Base-by-base conservation (phyloP, 176 grass and related monocot species). In the Eleusine indica region DNA sequence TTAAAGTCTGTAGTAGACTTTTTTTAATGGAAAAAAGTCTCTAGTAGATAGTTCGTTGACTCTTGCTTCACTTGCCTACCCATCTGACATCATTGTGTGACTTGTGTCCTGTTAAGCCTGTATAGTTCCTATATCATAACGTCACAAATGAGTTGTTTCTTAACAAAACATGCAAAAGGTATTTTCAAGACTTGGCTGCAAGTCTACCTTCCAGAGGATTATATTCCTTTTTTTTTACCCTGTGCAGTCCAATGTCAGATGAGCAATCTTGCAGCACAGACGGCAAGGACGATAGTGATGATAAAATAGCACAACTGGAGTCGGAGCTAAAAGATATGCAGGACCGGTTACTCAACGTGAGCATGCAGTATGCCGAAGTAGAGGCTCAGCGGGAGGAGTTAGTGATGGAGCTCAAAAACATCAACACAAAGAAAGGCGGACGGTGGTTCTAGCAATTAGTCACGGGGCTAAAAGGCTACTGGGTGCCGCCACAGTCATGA, bases 361-460 rank as follows among this genome's bases (percentile, higher is more conserved):
- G 92, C 60, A 66, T 97, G 80, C 92, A 91, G 79, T 94, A 97
- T 85, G 92, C 94, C 9, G 87, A 97, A 86, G 94, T 97, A 51
- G 92, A 92, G 70, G 88, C 78, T n/a, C 86, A 97, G 54, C 83
- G 94, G 10, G 94, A 97, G 78, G 69, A 94, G 57, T 87, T 97
- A 58, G 90, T 94, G 58, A 88, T 89, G 90, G 89, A 97, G 87
- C 88, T 97, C 66, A 97, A 91, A 85, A 85, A 81, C 15, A 73
- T 43, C 37, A 90, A 85, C 65, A 28, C 78, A 74, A 97, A 86
- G 69, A 78, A 88, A 66, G 92, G 91, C 32, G 32, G 32, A 28
- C 81, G 90, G 22, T 97, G 94, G 94, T 97, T 97, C 83, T 89
- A 91, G 54, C 87, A 81, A 70, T 81, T 81, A 81, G 56, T 85